Percentiles rank a stretch among this genome's conserved stretches.
phyloP scores from a whole-genome alignment of 179 eudicot genomes.

The Dionaea muscipula region DNA sequence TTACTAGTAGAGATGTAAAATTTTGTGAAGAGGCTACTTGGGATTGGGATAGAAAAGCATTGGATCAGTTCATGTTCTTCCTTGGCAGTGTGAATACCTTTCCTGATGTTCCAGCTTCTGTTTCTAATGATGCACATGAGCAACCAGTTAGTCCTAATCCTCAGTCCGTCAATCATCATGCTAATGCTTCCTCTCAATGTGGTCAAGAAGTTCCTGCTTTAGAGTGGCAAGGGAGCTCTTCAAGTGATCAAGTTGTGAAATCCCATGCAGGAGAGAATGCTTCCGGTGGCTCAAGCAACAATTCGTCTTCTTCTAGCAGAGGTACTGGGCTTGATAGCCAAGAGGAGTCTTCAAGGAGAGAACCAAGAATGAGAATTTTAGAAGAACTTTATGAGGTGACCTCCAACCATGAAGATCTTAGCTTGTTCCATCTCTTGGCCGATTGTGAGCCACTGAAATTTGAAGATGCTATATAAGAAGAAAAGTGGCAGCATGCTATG shows the following conservation, averaged over 20 bases:
- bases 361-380: neutral
- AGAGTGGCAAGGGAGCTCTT: too few relatives aligned
- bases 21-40: neutral
- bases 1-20: neutral
- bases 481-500: neutral
- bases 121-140: too few relatives aligned
- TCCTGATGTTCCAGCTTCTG: too few relatives aligned
- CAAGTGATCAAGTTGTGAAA: too few relatives aligned
- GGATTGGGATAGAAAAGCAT: neutral
- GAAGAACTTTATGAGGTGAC: neutral
- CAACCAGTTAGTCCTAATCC: too few relatives aligned
- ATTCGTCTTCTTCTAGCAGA: too few relatives aligned
- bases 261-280: too few relatives aligned
- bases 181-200: too few relatives aligned
- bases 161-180: too few relatives aligned
- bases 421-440: neutral
- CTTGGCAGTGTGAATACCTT: neutral
- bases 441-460: neutral
- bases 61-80: too few relatives aligned
- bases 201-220: too few relatives aligned
- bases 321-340: neutral
- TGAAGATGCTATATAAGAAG: neutral
- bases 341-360: neutral
- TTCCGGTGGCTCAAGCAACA: too few relatives aligned
- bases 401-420: neutral